These are phyloP conservation scores for Aquilaria sinensis DNA, from an alignment of 345 rosid species.

Conservation along the genomic window DNA sequence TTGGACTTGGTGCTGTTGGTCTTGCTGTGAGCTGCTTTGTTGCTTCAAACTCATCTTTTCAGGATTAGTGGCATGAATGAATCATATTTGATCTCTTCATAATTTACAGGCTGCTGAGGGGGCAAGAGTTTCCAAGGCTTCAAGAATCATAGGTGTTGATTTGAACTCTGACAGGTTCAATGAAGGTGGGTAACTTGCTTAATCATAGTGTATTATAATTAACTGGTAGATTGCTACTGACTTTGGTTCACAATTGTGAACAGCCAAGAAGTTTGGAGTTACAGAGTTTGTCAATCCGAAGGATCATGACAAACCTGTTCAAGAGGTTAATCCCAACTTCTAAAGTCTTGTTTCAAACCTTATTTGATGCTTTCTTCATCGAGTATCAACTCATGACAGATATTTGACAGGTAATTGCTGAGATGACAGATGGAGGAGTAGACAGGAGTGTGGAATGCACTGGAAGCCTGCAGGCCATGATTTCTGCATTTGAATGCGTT, in stretches of 20 bases:
- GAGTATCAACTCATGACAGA: conserved; percentile 1
- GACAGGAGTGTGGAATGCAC: conserved; percentile 82
- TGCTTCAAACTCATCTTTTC: not conserved
- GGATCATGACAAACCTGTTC: conserved; percentile 63
- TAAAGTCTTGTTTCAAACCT: not conserved
- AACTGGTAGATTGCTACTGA: not conserved
- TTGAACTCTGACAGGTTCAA: conserved; percentile 51
- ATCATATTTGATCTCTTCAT: not conserved
- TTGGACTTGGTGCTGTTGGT: conserved; percentile 78
- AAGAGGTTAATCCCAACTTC: conserved; percentile 34
- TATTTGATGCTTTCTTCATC: not conserved
- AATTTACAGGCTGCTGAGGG: conserved; percentile 66
- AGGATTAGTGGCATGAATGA: not conserved
- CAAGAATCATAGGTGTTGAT: conserved; percentile 74
- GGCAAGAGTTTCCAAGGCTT: conserved; percentile 64
- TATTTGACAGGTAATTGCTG: conserved; percentile 48
- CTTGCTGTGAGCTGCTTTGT: conserved; percentile 39
- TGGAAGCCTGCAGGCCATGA: conserved; percentile 65
- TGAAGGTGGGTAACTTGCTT: conserved; percentile 21
- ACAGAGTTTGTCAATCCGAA: conserved; percentile 67
- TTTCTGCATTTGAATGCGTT: conserved; percentile 83
- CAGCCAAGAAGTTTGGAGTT: conserved; percentile 65
- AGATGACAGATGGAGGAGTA: conserved; percentile 75
- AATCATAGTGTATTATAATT: not conserved
- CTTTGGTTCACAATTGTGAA: conserved; percentile 1